Conservation (phyloP, 2,329 filamentous ascomycete species). For the Fusarium sp. region DNA sequence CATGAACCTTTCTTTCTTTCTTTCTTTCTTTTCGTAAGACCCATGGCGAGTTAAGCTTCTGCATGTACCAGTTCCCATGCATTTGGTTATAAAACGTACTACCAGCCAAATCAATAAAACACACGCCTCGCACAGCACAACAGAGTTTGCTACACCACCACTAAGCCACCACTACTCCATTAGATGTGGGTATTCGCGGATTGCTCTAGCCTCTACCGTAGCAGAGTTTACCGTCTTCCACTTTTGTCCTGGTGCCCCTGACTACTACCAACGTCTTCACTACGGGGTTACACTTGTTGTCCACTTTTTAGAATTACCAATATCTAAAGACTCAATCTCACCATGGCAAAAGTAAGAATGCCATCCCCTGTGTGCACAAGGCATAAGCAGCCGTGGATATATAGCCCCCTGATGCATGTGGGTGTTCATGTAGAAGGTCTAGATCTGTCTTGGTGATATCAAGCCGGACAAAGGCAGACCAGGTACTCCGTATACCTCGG, state of each 20-base stretch:
- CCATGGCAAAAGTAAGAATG: slow-evolving; percentile 2
- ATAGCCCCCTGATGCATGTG: slow-evolving; percentile 10
- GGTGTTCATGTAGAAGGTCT: slow-evolving; percentile 5
- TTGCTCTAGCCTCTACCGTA: background rate
- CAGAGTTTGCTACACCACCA: slow-evolving; percentile 14
- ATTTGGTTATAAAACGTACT: background rate
- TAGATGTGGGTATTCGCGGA: slow-evolving; percentile 6
- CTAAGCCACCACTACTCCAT: slow-evolving; percentile 1
- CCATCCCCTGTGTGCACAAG: background rate
- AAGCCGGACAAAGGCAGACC: background rate
- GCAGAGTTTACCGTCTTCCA: slow-evolving; percentile 14
- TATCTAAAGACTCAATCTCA: background rate
- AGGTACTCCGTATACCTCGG: background rate
- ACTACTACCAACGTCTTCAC: slow-evolving; percentile 18
- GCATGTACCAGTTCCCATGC: background rate
- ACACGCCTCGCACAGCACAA: background rate
- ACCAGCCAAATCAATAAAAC: background rate
- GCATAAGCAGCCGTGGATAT: background rate
- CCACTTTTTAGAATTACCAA: background rate
- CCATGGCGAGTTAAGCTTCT: background rate
- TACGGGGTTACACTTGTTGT: background rate
- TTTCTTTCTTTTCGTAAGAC: background rate
- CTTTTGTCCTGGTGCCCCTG: slow-evolving; percentile 14
- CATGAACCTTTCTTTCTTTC: background rate
- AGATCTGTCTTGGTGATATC: slow-evolving; percentile 5